Conservation (phyloP, 257 asterid species). For the Hygrophila difformis region DNA sequence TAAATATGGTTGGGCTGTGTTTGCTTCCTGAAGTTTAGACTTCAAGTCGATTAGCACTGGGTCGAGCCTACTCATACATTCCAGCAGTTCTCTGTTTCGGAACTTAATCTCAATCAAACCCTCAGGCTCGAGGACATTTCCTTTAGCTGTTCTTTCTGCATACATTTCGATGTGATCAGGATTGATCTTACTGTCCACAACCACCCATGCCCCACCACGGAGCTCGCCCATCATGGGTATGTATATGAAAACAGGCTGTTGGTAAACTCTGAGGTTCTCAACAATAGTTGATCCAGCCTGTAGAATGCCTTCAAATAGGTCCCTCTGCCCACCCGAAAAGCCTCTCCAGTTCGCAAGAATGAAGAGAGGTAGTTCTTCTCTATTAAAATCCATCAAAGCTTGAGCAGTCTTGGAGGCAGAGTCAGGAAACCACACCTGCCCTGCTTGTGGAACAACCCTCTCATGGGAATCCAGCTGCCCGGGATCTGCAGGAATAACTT, state of each 20-base stretch:
- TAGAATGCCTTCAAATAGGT: conserved; percentile 91
- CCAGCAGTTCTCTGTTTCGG: conserved; percentile 61
- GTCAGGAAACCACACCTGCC: conserved; percentile 99
- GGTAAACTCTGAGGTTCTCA: conserved; percentile 78
- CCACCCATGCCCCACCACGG: conserved; percentile 99
- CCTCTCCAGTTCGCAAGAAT: conserved; percentile 99
- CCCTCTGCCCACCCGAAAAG: conserved; percentile 99
- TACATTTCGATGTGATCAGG: conserved; percentile 91
- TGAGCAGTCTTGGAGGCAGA: conserved; percentile 93
- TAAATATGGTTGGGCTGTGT: conserved; percentile 18
- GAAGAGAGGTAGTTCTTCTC: conserved; percentile 85
- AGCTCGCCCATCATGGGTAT: conserved; percentile 95
- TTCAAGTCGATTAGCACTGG: conserved; percentile 54
- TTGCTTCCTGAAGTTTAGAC: conserved; percentile 44
- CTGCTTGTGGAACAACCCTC: conserved; percentile 92
- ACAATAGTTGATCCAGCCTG: conserved; percentile 97
- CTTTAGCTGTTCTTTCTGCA: conserved; percentile 80
- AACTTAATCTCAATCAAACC: conserved; percentile 90
- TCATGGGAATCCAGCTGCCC: conserved; percentile 97
- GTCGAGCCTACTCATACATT: conserved; percentile 94
- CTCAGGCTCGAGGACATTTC: conserved; percentile 95
- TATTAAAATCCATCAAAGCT: conserved; percentile 85
- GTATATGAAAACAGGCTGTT: conserved; percentile 83
- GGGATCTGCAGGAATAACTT: conserved; percentile 94
- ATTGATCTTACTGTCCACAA: conserved; percentile 83